Base-by-base conservation (phyloP, 148 eudicot genomes). In the Spergularia marina region DNA sequence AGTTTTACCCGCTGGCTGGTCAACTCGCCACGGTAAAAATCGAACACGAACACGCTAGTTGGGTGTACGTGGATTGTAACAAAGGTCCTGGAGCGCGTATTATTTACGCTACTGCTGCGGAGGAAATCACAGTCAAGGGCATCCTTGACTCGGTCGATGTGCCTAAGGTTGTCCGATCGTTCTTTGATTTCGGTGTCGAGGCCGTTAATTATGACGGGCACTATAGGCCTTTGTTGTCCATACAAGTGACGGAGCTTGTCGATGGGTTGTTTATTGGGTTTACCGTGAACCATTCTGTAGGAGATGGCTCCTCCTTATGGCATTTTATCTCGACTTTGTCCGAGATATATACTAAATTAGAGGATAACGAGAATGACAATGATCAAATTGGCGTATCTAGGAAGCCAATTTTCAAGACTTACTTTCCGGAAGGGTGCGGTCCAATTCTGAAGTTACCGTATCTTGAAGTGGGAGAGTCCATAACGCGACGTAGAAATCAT, bases 61-160 rank as follows among this genome's bases (percentile, higher is more conserved):
- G 20, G 61, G 39, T 81, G 21, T 66, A 21, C 13, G 60, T 81
- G 7, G 75, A 71, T 18, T 89, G 90, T 23, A 81, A 79, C 69
- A 83, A 87, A 55, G 85, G 82, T 36, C 82, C 81, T 25, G 96
- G 96, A 2, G 89, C 76, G 0, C 76, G 82, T 5, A 70, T 91
- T 58, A n/a, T 87, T 15, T 87, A 87, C 59, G 88, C 89, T 2
- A 23, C 36, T 9, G 85, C 75, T 5, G 36, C 36, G 36, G 18
- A 14, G 3, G 80, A 81, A 12, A 14, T 81, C 16, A 41, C 7
- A 9, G 18, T 86, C 4, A 21, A 16, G 1, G 82, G 85, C 63
- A 34, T 90, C 39, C 6, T 84, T 4, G 15, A 63, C 9, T 53
- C 84, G 0, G 6, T 21, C 9, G 74, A 82, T 71, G 79, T 85